A percentile compares a stretch with the other conserved stretches of the same genome.
Conservation (phyloP, 805 yeast species). For the Alloascoidea hylecoeti region DNA sequence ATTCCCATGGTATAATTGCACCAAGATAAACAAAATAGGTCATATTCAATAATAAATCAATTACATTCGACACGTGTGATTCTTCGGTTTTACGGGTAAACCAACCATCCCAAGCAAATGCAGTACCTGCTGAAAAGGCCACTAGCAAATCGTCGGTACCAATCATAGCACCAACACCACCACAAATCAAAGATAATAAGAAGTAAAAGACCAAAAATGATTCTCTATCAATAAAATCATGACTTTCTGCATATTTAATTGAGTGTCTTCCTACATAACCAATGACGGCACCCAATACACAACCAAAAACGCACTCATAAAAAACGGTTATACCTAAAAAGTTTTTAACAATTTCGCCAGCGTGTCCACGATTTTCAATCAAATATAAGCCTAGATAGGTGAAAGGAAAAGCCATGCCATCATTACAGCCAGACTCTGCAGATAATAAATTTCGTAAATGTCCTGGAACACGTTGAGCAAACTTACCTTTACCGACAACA, state of each 20-base stretch:
- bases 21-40: slow-evolving; percentile 86
- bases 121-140: slow-evolving; percentile 86
- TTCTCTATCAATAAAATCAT: slow-evolving; percentile 69
- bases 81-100: slow-evolving; percentile 74
- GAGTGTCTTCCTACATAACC: slow-evolving; percentile 62
- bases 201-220: slow-evolving; percentile 78
- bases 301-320: slow-evolving; percentile 75
- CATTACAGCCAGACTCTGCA: slow-evolving; percentile 86
- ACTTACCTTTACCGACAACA: slow-evolving; percentile 87
- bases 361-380: slow-evolving; percentile 50
- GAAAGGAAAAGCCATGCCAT: slow-evolving; percentile 94
- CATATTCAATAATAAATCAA: slow-evolving; percentile 70
- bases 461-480: slow-evolving; percentile 87
- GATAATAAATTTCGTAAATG: slow-evolving; percentile 72
- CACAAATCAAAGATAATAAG: slow-evolving; percentile 69
- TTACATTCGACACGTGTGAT: slow-evolving; percentile 79
- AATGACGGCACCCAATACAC: slow-evolving; percentile 54
- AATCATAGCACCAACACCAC: slow-evolving; percentile 78
- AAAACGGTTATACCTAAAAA: slow-evolving; percentile 69
- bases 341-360: slow-evolving; percentile 57
- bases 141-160: slow-evolving; percentile 86
- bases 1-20: slow-evolving; percentile 80
- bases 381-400: slow-evolving; percentile 55
- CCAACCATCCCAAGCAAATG: slow-evolving; percentile 91
- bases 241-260: slow-evolving; percentile 59